Conservation (phyloP, 176 grass and related monocot species). For the Elymus sibiricus region DNA sequence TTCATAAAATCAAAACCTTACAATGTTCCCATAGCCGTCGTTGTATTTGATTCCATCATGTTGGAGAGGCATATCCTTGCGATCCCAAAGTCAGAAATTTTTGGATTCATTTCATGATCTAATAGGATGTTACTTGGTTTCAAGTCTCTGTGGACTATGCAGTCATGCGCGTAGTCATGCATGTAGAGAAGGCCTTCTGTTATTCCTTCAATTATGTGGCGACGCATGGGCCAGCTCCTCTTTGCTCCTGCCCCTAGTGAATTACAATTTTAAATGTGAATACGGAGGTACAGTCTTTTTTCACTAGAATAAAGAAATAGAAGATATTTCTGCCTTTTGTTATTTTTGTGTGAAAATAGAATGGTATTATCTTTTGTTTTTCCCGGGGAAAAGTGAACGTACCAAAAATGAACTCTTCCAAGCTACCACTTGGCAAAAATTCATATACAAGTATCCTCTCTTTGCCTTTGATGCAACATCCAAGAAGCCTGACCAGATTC, state of each 20-base stretch:
- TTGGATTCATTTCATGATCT: conserved; percentile 54
- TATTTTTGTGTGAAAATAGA: background rate
- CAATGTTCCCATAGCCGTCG: conserved; percentile 43
- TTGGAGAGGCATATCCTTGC: conserved; percentile 41
- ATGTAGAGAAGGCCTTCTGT: conserved; percentile 61
- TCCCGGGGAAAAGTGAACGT: background rate
- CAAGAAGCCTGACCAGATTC: conserved; percentile 47
- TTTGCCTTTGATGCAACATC: conserved; percentile 33
- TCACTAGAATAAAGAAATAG: background rate
- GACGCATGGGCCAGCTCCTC: conserved; percentile 19
- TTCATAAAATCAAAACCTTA: background rate
- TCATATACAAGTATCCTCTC: conserved; percentile 55
- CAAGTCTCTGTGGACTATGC: conserved; percentile 56
- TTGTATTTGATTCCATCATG: conserved; percentile 14
- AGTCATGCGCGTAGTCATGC: conserved; percentile 33
- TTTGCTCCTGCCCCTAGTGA: background rate
- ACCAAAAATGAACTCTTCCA: conserved; percentile 64
- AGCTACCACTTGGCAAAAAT: conserved; percentile 47
- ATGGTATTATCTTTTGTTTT: background rate
- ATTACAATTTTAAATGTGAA: background rate
- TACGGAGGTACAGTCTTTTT: background rate
- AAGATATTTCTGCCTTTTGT: background rate
- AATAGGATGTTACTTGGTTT: conserved; percentile 58
- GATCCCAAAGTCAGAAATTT: conserved; percentile 71
- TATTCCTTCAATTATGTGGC: conserved; percentile 43